These are phyloP conservation scores for Saturnispora silvae DNA, from an alignment of 805 yeast species.

Conservation along the genomic window DNA sequence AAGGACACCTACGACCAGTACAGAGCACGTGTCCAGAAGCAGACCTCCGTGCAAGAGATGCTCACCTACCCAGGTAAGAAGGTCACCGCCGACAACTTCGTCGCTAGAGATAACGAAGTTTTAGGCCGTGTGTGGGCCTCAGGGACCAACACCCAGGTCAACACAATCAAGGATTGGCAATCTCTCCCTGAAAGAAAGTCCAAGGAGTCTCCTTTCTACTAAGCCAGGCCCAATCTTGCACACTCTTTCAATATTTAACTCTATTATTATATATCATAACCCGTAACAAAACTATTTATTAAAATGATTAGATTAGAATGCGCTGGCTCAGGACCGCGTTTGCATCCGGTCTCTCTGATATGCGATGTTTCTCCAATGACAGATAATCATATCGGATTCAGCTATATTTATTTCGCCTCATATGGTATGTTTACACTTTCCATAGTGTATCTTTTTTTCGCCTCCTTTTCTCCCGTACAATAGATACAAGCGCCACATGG, in stretches of 20 bases:
- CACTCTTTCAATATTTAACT: not conserved
- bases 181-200: slow-evolving; percentile 25
- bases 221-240: too few species aligned
- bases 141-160: slow-evolving; percentile 21
- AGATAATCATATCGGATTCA: too few species aligned
- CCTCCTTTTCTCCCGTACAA: too few species aligned
- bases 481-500: too few species aligned
- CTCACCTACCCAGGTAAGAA: slow-evolving; percentile 14
- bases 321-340: too few species aligned
- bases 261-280: not conserved
- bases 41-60: slow-evolving; percentile 15
- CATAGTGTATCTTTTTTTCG: too few species aligned
- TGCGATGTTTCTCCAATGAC: too few species aligned
- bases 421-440: too few species aligned
- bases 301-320: too few species aligned
- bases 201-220: slow-evolving; percentile 19
- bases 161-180: slow-evolving; percentile 20
- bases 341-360: too few species aligned
- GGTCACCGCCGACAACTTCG: slow-evolving; percentile 11
- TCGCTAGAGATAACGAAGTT: slow-evolving; percentile 21
- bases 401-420: too few species aligned
- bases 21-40: slow-evolving; percentile 17
- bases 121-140: slow-evolving; percentile 24
- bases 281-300: too few species aligned
- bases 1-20: slow-evolving; percentile 17